These are phyloP conservation scores for Alternaria arbusti DNA, from an alignment of 2,329 filamentous ascomycete genomes.

Conservation along the genomic window DNA sequence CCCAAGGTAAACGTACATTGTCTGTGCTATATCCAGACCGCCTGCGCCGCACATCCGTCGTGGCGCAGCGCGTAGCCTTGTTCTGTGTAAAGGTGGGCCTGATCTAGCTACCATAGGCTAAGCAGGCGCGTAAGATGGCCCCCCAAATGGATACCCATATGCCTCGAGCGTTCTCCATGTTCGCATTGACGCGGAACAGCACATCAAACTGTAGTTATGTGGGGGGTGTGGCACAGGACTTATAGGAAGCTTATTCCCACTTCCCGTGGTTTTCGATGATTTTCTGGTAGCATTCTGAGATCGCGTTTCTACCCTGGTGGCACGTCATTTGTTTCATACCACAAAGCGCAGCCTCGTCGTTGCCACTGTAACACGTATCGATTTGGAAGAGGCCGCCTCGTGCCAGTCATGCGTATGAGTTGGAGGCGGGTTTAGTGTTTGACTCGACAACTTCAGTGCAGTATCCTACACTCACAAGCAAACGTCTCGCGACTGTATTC, in stretches of 20 bases:
- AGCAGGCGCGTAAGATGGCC: conserved; percentile 18
- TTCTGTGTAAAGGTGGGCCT: conserved; percentile 10
- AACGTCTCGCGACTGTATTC: not conserved
- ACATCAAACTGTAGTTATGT: conserved; percentile 6
- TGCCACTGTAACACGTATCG: conserved; percentile 10
- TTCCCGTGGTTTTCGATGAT: not conserved
- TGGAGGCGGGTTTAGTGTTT: not conserved
- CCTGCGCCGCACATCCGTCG: conserved; percentile 27
- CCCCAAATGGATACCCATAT: conserved; percentile 6
- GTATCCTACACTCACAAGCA: not conserved
- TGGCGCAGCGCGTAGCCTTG: conserved; percentile 22
- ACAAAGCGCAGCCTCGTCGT: conserved; percentile 12
- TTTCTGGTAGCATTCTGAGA: not conserved
- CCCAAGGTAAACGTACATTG: not conserved
- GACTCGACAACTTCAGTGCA: not conserved
- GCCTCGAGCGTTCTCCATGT: conserved; percentile 4
- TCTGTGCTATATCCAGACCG: conserved; percentile 1
- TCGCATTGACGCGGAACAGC: conserved; percentile 18
- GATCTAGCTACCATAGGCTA: conserved; percentile 8
- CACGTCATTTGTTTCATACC: conserved; percentile 12
- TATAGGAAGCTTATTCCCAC: conserved; percentile 8
- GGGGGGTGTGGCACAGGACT: conserved; percentile 7
- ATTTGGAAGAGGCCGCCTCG: conserved; percentile 7
- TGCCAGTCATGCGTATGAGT: conserved; percentile 8
- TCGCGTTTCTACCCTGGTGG: not conserved